Percentiles rank a stretch among this genome's conserved stretches.
Conservation (phyloP, 768 basidiomycete genomes). For the Agrocybe praecox region DNA sequence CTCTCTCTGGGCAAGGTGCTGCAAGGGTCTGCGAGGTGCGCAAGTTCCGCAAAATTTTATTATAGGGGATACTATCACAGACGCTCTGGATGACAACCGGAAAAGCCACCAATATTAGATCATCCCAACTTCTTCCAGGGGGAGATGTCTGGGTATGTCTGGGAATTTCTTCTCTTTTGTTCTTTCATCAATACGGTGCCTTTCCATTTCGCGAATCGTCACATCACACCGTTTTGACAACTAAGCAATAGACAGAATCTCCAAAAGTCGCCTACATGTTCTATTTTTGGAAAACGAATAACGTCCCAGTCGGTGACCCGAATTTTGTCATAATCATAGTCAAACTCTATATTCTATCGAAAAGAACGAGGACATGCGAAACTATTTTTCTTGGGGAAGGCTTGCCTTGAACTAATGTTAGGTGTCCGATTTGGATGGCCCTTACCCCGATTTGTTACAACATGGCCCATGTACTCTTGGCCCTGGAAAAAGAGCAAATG, state of each 20-base stretch:
- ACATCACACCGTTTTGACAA: neutral
- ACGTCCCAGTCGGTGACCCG: neutral
- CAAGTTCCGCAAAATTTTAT: too few species aligned
- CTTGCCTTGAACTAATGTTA: neutral
- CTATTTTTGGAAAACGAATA: neutral
- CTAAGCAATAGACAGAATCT: neutral
- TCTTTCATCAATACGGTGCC: neutral
- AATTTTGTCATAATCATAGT: neutral
- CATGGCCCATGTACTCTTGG: conserved; percentile 1
- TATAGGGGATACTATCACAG: neutral
- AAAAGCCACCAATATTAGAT: neutral
- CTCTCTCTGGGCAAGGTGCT: too few species aligned
- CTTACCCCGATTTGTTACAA: conserved; percentile 3
- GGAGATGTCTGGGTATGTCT: neutral
- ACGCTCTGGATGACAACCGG: neutral
- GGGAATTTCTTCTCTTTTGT: neutral
- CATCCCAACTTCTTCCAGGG: too few species aligned
- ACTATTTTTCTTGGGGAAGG: neutral
- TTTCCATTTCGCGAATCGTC: neutral
- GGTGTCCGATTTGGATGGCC: conserved; percentile 2
- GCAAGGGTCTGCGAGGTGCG: too few species aligned
- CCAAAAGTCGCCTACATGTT: neutral
- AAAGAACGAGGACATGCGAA: neutral
- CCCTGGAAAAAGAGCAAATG: neutral
- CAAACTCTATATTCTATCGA: neutral